Conservation (phyloP, 2,329 filamentous ascomycete species). For the Aciculosporium take region DNA sequence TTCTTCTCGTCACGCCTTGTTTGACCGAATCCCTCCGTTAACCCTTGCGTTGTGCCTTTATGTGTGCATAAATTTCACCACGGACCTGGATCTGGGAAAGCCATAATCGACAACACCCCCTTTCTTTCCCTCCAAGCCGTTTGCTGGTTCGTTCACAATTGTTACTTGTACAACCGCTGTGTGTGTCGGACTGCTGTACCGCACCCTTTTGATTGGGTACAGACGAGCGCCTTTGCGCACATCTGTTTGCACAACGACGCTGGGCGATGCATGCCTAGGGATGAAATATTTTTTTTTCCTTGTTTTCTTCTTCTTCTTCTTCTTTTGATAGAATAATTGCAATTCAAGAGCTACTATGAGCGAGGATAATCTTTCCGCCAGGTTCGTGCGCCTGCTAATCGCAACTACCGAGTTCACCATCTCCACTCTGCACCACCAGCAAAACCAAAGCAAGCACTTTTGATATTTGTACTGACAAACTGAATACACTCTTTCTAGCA, state of each 20-base stretch:
- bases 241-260: slow-evolving; percentile 1
- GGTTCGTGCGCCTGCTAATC: slow-evolving; percentile 23
- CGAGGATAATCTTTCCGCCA: slow-evolving; percentile 42
- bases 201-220: not conserved
- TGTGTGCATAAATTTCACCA: not conserved
- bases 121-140: not conserved
- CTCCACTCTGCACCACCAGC: slow-evolving; percentile 7
- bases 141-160: not conserved
- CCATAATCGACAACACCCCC: too few relatives aligned
- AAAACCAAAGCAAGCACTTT: not conserved
- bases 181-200: not conserved
- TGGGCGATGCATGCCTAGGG: slow-evolving; percentile 2
- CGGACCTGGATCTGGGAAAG: not conserved
- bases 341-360: slow-evolving; percentile 40
- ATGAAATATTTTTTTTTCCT: slow-evolving; percentile 9
- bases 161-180: not conserved
- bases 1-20: not conserved
- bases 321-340: slow-evolving; percentile 6
- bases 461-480: slow-evolving; percentile 18
- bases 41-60: not conserved
- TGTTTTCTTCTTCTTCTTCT: too few relatives aligned
- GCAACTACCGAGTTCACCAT: slow-evolving; percentile 6
- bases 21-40: not conserved
- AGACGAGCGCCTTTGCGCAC: not conserved
- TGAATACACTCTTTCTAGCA: slow-evolving; percentile 18